A percentile compares a stretch with the other conserved stretches of the same genome.
Evolutionary conservation across 371 early-diverging fungal species (phyloP).

Genomic region (Mortierella sp.): DNA sequence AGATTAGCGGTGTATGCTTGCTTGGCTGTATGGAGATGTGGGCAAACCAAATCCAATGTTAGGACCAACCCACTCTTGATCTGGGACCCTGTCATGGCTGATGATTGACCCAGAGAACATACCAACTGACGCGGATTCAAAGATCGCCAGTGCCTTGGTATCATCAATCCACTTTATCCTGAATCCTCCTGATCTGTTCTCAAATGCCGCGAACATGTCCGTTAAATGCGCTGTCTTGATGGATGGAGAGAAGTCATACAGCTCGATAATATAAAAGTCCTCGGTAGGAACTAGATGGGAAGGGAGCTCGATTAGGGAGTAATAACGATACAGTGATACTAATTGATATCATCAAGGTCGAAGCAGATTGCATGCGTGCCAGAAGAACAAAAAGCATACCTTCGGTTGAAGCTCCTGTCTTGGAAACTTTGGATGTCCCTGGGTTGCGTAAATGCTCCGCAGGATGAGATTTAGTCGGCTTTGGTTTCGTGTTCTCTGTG

Average conservation of each 20-base stretch:
- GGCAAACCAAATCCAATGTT: no score
- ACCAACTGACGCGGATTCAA: slow-evolving; percentile 77
- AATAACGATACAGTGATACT: no score
- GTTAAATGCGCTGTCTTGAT: slow-evolving; percentile 67
- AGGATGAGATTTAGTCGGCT: slow-evolving; percentile 17
- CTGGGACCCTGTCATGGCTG: no score
- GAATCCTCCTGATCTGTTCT: slow-evolving; percentile 73
- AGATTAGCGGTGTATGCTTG: slow-evolving; percentile 44
- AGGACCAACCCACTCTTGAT: no score
- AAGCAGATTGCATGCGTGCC: no score
- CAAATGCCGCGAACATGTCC: slow-evolving; percentile 65
- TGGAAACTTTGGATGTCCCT: slow-evolving; percentile 4
- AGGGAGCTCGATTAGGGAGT: no score
- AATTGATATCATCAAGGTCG: no score
- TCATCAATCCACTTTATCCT: slow-evolving; percentile 81
- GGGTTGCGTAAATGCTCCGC: slow-evolving; percentile 25
- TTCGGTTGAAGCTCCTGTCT: slow-evolving; percentile 36
- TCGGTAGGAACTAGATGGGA: slow-evolving; percentile 32
- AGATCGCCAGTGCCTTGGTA: slow-evolving; percentile 78
- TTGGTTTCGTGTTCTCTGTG: slow-evolving; percentile 6
- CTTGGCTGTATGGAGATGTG: no score
- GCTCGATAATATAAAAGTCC: slow-evolving; percentile 57
- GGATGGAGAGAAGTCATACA: slow-evolving; percentile 63
- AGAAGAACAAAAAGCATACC: slow-evolving; percentile 10
- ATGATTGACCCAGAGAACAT: no score